These are phyloP conservation scores for Helichrysum umbraculigerum DNA, from an alignment of 129 eudicot species.

Conservation along the genomic window DNA sequence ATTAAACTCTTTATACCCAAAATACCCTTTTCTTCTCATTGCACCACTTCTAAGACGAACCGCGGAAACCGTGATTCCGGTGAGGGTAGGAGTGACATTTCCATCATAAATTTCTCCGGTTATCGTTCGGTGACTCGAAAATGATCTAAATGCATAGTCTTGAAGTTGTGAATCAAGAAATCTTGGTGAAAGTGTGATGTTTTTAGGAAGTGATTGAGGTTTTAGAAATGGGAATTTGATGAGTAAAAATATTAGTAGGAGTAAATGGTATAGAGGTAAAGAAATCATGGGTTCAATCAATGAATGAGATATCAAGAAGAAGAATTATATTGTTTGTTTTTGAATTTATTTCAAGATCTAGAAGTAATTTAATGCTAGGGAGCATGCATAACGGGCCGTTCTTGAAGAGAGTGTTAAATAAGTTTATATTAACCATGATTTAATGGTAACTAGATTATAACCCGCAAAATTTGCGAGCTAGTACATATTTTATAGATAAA, in stretches of 20 bases:
- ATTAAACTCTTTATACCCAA: conserved; percentile 53
- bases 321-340: neutral
- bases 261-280: conserved; percentile 19
- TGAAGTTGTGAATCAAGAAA: conserved; percentile 64
- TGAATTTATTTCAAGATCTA: conserved; percentile 18
- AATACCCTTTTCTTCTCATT: conserved; percentile 49
- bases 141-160: conserved; percentile 58
- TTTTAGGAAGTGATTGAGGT: conserved; percentile 33
- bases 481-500: too few species aligned
- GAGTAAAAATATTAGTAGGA: conserved; percentile 25
- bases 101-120: conserved; percentile 64
- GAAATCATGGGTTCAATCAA: conserved; percentile 30
- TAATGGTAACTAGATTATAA: neutral
- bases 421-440: neutral
- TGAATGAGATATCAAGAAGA: neutral
- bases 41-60: conserved; percentile 76
- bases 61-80: conserved; percentile 66
- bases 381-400: conserved; percentile 32
- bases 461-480: too few species aligned
- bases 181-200: conserved; percentile 31
- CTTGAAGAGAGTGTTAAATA: conserved; percentile 23
- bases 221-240: conserved; percentile 19
- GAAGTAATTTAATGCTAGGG: conserved; percentile 18
- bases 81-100: conserved; percentile 45
- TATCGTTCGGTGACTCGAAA: conserved; percentile 38